Evolutionary conservation across 2,329 filamentous ascomycete genomes (phyloP), one percentile per base, ranked within the genome.

Genomic region (Ploettnerulaceae sp.): DNA sequence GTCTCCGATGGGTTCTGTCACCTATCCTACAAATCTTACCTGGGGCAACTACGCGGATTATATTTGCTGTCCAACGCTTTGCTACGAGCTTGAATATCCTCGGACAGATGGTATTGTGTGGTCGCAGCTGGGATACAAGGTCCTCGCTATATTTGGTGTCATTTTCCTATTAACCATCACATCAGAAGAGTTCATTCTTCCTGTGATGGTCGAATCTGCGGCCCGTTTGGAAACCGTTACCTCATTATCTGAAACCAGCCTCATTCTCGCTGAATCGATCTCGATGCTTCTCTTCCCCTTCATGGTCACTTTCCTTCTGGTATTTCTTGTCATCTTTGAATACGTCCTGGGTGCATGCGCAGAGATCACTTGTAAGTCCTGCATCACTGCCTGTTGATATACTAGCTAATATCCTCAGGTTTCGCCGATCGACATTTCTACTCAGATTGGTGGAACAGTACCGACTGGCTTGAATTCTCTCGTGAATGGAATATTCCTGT

Each of bases 401-500:
- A 26, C 46, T 48, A 37, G 49, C 28, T 40, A 11, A n/a, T 12
- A 21, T 24, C 9, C 12, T 4, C 9, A 61, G 59, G 59, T 59
- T 97, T 97, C 66, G 91, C 85, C 42, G 93, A 97, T 66, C 82
- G 91, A 31, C 88, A 93, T 67, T 97, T 97, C 71, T 98, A 96
- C 71, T 74, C 74, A 40, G 81, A 84, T 69, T 83, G 80, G 79
- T 83, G 81, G 81, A 85, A 85, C 68, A 81, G 77, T 57, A 86
- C 83, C 56, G 86, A 91, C 72, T 93, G 89, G 89, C 84, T 97
- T 64, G 90, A 96, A 68, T 98, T 97, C 69, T 90, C 84, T 8
- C 81, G 89, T 55, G 87, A 96, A 71, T 97, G 93, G 91, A 97
- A 97, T 65, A 81, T 95, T n/a, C 91, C 91, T 34, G 91, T 96